phyloP scores from a whole-genome alignment of 164 flowering plant genomes.

The Cinnamomum micranthum region DNA sequence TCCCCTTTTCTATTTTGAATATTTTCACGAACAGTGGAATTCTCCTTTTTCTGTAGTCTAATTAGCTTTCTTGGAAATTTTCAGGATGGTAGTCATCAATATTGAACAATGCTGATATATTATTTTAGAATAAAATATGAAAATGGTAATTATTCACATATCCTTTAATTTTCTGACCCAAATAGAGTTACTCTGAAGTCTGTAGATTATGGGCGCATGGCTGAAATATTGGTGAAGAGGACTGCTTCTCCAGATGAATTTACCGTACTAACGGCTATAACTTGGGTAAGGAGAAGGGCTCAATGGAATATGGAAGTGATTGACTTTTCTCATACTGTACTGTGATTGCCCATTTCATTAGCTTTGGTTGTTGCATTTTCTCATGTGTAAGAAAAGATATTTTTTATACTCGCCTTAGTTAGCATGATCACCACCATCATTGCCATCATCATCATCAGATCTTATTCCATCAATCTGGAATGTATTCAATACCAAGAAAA shows the following conservation, averaged over 20 bases:
- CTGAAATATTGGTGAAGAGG: constrained; percentile 93
- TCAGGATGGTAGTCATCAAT: not conserved
- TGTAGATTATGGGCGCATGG: constrained; percentile 99
- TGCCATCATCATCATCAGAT: not conserved
- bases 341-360: too few species aligned
- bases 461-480: not conserved
- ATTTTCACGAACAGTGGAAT: too few species aligned
- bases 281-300: constrained; percentile 65
- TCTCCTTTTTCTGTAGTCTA: not conserved
- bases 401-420: too few species aligned
- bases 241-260: constrained; percentile 87
- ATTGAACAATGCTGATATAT: not conserved
- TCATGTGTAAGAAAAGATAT: too few species aligned
- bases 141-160: not conserved
- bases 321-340: not conserved
- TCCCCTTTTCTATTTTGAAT: not conserved
- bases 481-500: not conserved
- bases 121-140: not conserved
- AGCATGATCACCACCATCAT: too few species aligned
- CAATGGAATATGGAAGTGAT: not conserved
- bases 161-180: constrained; percentile 36
- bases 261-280: constrained; percentile 84
- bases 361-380: too few species aligned
- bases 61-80: not conserved
- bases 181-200: constrained; percentile 70